phyloP scores from a whole-genome alignment of 2,329 filamentous ascomycete species.

The Chrysoporthe puriensis region DNA sequence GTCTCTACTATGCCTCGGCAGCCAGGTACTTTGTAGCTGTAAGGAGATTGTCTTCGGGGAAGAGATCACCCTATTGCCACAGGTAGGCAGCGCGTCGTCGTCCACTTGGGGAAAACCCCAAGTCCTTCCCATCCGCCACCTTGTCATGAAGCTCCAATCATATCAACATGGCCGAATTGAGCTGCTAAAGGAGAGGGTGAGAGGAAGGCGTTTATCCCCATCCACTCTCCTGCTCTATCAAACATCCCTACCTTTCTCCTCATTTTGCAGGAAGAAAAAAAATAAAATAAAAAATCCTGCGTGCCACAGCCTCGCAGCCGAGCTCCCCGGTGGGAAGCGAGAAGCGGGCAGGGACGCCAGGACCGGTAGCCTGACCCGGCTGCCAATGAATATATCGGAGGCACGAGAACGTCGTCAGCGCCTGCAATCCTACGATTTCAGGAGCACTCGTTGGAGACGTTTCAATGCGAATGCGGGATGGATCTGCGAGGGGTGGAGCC shows the following conservation, averaged over 20 bases:
- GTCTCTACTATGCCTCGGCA: too few relatives aligned
- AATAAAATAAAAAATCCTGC: background rate
- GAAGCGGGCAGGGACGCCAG: background rate
- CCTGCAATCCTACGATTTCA: slow-evolving; percentile 23
- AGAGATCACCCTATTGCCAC: background rate
- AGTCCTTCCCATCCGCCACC: background rate
- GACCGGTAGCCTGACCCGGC: background rate
- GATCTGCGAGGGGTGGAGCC: slow-evolving; percentile 24
- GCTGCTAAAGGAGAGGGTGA: background rate
- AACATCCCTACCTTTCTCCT: background rate
- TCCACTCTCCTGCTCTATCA: background rate
- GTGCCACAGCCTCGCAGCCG: background rate
- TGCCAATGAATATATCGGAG: slow-evolving; percentile 5
- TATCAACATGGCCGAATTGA: background rate
- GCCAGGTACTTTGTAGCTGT: too few relatives aligned
- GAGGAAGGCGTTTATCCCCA: background rate
- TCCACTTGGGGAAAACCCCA: background rate
- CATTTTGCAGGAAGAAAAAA: background rate
- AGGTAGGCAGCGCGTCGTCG: background rate
- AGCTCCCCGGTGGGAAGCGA: background rate
- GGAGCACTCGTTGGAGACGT: slow-evolving; percentile 21
- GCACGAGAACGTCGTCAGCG: slow-evolving; percentile 21
- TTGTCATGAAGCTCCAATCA: background rate
- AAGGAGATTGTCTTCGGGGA: background rate
- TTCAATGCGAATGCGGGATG: slow-evolving; percentile 18